Conservation (phyloP, 2,329 filamentous ascomycete genomes). For the Mycocentrospora acerina region DNA sequence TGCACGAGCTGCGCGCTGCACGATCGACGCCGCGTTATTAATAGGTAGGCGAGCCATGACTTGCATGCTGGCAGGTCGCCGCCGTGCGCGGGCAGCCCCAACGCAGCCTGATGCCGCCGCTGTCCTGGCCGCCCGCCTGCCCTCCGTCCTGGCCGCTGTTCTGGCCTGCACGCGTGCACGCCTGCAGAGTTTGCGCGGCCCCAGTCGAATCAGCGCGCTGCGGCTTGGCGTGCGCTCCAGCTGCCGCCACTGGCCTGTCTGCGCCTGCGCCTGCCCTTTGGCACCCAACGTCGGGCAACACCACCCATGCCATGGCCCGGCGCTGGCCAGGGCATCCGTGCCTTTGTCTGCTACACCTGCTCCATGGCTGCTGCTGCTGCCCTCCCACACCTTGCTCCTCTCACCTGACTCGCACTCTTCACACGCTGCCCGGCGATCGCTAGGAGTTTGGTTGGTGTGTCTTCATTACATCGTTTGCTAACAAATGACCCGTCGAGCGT, state of each 20-base stretch:
- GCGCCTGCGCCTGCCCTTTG: neutral
- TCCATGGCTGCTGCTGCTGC: no score
- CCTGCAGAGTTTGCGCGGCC: constrained; percentile 9
- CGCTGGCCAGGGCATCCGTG: no score
- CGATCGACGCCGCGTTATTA: constrained; percentile 21
- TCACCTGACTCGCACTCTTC: no score
- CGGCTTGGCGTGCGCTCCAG: constrained; percentile 3
- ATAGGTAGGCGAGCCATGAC: constrained; percentile 12
- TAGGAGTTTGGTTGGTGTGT: no score
- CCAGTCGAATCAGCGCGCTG: constrained; percentile 9
- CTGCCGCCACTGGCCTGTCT: constrained; percentile 4
- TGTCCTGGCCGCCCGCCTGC: neutral
- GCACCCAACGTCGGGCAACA: no score
- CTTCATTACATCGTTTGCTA: no score
- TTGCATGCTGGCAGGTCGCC: constrained; percentile 8
- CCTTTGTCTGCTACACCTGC: no score
- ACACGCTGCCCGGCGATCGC: no score
- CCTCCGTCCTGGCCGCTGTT: constrained; percentile 5
- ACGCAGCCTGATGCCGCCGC: no score
- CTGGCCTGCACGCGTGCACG: neutral
- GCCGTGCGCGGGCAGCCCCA: neutral
- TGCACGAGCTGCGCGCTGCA: constrained; percentile 17
- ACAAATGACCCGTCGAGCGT: no score
- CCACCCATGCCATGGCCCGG: no score
- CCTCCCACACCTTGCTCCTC: no score